Conservation (phyloP, 768 basidiomycete species). For the Cyclocybe aegerita region DNA sequence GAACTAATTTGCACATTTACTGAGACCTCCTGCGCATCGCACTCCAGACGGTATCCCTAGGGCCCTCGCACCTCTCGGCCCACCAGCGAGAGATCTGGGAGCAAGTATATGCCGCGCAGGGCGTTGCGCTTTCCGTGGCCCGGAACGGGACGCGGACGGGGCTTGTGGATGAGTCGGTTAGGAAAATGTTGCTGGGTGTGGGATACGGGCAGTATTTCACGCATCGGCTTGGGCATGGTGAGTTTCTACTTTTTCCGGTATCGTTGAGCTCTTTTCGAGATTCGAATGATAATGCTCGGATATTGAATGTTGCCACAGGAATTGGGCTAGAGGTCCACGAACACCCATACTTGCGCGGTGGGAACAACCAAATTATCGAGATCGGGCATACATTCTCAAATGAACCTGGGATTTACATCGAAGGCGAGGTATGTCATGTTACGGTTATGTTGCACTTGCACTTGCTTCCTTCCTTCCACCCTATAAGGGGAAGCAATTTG, state of each 20-base stretch:
- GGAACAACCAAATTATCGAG: slow-evolving; percentile 54
- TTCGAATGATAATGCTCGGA: neutral
- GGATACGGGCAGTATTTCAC: slow-evolving; percentile 67
- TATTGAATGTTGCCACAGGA: slow-evolving; percentile 38
- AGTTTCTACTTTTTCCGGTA: slow-evolving; percentile 12
- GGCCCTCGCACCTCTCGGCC: slow-evolving; percentile 50
- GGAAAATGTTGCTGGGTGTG: slow-evolving; percentile 39
- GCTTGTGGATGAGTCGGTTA: slow-evolving; percentile 64
- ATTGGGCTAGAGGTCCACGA: slow-evolving; percentile 87
- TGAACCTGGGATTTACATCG: slow-evolving; percentile 79
- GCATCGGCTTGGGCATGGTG: slow-evolving; percentile 80
- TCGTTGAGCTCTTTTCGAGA: neutral
- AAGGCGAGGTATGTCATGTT: slow-evolving; percentile 43
- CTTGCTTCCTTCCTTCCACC: neutral
- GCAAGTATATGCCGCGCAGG: slow-evolving; percentile 64
- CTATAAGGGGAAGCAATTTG: too few species aligned
- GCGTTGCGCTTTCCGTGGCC: slow-evolving; percentile 47
- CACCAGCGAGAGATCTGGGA: slow-evolving; percentile 62
- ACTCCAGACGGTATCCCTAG: slow-evolving; percentile 63
- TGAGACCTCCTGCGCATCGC: neutral
- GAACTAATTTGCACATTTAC: slow-evolving; percentile 12
- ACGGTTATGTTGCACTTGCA: neutral
- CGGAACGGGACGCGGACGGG: slow-evolving; percentile 46
- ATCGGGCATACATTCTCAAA: slow-evolving; percentile 77
- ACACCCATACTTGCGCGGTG: slow-evolving; percentile 76